These are phyloP conservation scores for Ogataea ganodermae DNA, from an alignment of 805 yeast species.

Conservation along the genomic window DNA sequence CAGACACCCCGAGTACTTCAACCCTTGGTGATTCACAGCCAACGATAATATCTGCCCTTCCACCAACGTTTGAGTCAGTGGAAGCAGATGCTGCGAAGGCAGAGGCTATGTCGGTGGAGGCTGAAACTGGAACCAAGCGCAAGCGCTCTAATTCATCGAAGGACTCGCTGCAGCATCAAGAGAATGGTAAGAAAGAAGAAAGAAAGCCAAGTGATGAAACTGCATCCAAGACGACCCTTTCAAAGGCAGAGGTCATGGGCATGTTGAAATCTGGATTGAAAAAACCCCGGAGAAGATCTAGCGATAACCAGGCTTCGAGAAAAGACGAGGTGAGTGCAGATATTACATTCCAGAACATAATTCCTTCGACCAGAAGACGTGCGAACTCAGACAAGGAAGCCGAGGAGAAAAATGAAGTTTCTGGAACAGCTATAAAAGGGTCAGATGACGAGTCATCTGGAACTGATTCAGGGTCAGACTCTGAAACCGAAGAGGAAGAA, in stretches of 20 bases:
- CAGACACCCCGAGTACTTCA: slow-evolving; percentile 3
- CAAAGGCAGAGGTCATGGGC: slow-evolving; percentile 22
- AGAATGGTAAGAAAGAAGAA: neutral
- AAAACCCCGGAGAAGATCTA: slow-evolving; percentile 32
- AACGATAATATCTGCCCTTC: neutral
- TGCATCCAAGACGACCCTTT: slow-evolving; percentile 24
- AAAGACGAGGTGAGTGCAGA: slow-evolving; percentile 30
- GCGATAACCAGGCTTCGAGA: slow-evolving; percentile 28
- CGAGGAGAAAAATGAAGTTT: neutral
- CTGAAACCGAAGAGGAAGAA: slow-evolving; percentile 27
- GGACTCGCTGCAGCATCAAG: neutral
- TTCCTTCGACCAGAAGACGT: slow-evolving; percentile 19
- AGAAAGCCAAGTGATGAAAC: slow-evolving; percentile 34
- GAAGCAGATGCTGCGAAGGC: neutral
- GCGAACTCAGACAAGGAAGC: slow-evolving; percentile 3
- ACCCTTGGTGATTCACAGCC: neutral
- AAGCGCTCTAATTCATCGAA: neutral
- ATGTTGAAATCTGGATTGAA: slow-evolving; percentile 20
- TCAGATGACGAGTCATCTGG: slow-evolving; percentile 15
- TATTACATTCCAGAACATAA: slow-evolving; percentile 25
- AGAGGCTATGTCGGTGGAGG: neutral
- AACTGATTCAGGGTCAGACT: slow-evolving; percentile 17
- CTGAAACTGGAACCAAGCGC: neutral
- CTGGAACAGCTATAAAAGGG: slow-evolving; percentile 14
- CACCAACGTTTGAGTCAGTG: slow-evolving; percentile 3